phyloP scores from a whole-genome alignment of 2,329 filamentous ascomycete genomes.

The Aspergillus flavus region DNA sequence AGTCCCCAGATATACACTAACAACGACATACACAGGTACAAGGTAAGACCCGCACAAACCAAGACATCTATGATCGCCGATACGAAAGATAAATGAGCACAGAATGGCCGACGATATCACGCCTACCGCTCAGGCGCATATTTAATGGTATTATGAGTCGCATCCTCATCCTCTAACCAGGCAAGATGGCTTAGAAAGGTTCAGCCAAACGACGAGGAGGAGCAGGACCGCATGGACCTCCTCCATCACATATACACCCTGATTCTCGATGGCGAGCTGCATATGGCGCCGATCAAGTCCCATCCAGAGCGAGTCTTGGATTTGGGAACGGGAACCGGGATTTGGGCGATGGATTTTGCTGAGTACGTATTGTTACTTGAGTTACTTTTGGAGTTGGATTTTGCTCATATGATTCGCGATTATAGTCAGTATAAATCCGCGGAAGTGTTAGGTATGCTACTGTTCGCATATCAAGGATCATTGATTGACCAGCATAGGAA shows the following conservation, averaged over 20 bases:
- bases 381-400: too few species aligned
- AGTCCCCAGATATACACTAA: not conserved
- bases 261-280: conserved; percentile 34
- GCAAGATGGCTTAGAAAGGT: not conserved
- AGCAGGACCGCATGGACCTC: conserved; percentile 40
- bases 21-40: conserved; percentile 30
- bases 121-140: conserved; percentile 36
- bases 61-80: not conserved
- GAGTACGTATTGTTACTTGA: conserved; percentile 29
- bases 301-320: conserved; percentile 34
- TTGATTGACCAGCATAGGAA: conserved; percentile 20
- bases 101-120: conserved; percentile 38
- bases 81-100: conserved; percentile 2
- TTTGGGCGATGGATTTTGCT: conserved; percentile 42
- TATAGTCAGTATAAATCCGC: conserved; percentile 28
- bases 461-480: not conserved
- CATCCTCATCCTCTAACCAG: not conserved
- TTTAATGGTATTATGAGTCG: conserved; percentile 24
- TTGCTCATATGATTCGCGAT: not conserved
- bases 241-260: conserved; percentile 39
- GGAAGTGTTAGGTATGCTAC: conserved; percentile 32
- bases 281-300: conserved; percentile 28
- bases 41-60: conserved; percentile 23
- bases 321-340: conserved; percentile 40
- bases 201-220: conserved; percentile 38